Evolutionary conservation across 345 rosid species (phyloP).

Genomic region (Corchorus olitorius): DNA sequence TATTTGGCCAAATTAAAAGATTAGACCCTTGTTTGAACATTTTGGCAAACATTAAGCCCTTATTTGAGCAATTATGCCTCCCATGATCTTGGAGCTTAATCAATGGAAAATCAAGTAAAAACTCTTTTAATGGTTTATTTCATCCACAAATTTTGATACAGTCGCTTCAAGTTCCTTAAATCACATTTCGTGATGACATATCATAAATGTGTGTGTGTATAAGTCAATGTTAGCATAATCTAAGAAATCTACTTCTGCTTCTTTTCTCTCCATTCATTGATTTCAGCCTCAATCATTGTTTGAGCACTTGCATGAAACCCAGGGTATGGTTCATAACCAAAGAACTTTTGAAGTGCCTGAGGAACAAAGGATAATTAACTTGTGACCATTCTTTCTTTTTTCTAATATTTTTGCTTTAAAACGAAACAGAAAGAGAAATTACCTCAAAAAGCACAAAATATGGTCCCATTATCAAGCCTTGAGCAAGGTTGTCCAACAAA

Average conservation of each 20-base stretch:
- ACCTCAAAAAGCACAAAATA: constrained; percentile 70
- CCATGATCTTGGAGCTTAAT: neutral
- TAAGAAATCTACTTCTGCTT: constrained; percentile 41
- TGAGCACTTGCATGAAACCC: constrained; percentile 51
- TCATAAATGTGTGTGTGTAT: neutral
- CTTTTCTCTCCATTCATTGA: constrained; percentile 48
- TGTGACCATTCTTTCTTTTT: neutral
- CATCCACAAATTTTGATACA: neutral
- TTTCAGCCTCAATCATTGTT: constrained; percentile 44
- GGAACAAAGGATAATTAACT: constrained; percentile 15
- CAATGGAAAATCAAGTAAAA: neutral
- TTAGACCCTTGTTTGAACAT: too few relatives aligned
- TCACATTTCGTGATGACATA: neutral
- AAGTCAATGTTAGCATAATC: constrained; percentile 12
- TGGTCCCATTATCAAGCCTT: constrained; percentile 70
- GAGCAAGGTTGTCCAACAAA: constrained; percentile 54
- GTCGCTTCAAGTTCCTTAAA: neutral
- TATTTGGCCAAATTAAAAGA: too few relatives aligned
- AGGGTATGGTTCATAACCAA: constrained; percentile 57
- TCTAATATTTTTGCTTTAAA: neutral
- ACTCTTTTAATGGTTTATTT: neutral
- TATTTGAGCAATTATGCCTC: too few relatives aligned
- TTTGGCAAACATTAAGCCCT: too few relatives aligned
- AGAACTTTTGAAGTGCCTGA: constrained; percentile 52
- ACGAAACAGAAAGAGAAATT: constrained; percentile 6